Percentiles rank a stretch among this genome's conserved stretches.
Evolutionary conservation across 495 filamentous ascomycete genomes (phyloP).

Genomic region (Neurospora tetrasperma): DNA sequence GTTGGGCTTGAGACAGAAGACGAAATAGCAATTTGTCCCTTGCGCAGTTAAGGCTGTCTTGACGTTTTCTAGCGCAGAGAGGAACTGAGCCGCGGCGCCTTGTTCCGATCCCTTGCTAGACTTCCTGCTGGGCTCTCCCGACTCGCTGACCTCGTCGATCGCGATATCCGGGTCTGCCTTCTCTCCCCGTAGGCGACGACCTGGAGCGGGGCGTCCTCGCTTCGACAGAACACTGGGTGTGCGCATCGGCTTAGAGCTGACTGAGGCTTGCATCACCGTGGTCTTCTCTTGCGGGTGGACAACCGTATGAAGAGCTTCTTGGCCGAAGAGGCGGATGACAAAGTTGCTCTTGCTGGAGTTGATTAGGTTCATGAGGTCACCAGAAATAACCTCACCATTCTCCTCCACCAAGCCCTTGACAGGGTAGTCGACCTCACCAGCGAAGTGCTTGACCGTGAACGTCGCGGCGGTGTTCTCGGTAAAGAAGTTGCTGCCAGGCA

Average conservation of each 20-base stretch:
- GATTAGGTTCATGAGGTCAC: constrained; percentile 92
- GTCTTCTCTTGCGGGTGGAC: constrained; percentile 82
- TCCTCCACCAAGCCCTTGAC: constrained; percentile 78
- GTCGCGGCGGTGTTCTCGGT: constrained; percentile 63
- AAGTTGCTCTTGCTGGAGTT: constrained; percentile 79
- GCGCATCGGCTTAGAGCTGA: constrained; percentile 86
- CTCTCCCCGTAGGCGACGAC: constrained; percentile 22
- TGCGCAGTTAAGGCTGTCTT: constrained; percentile 69
- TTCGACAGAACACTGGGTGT: constrained; percentile 85
- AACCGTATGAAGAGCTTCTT: constrained; percentile 82
- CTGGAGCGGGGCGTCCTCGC: constrained; percentile 33
- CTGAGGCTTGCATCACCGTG: constrained; percentile 90
- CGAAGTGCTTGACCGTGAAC: constrained; percentile 90
- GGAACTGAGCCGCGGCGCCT: constrained; percentile 85
- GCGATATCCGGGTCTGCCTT: constrained; percentile 32
- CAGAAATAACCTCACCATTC: constrained; percentile 91
- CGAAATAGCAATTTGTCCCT: constrained; percentile 85
- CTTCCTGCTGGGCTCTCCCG: constrained; percentile 30
- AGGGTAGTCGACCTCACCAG: constrained; percentile 93
- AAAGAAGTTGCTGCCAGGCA: constrained; percentile 73
- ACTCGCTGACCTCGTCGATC: constrained; percentile 37
- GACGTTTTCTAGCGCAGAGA: constrained; percentile 80
- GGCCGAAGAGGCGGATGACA: constrained; percentile 79
- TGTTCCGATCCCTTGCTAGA: constrained; percentile 42
- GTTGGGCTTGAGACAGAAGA: constrained; percentile 96